Percentiles rank a stretch among this genome's conserved stretches.
Evolutionary conservation across 2,329 filamentous ascomycete genomes (phyloP).

Genomic region (Neonectria faginata): DNA sequence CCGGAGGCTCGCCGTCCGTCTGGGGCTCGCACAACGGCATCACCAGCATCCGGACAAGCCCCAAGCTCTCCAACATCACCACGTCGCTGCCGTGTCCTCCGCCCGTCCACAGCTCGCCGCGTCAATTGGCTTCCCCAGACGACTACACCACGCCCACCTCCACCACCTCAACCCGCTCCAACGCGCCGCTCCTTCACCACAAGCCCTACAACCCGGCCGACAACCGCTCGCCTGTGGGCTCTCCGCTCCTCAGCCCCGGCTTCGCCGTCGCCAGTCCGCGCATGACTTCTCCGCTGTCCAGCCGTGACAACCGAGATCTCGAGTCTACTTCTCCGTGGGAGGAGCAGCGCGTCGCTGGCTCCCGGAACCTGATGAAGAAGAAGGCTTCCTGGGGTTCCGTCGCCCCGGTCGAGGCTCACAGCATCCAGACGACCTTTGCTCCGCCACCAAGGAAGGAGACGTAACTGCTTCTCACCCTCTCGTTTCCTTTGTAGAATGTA

Average conservation of each 20-base stretch:
- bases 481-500: conserved; percentile 2
- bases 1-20: background rate
- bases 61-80: conserved; percentile 35
- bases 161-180: conserved; percentile 50
- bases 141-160: conserved; percentile 48
- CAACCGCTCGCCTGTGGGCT: conserved; percentile 36
- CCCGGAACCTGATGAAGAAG: conserved; percentile 33
- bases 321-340: conserved; percentile 38
- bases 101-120: conserved; percentile 30
- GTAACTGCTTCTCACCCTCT: conserved; percentile 7
- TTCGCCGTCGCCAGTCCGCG: conserved; percentile 39
- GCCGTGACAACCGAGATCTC: conserved; percentile 25
- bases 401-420: conserved; percentile 52
- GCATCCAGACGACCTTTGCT: conserved; percentile 55
- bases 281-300: conserved; percentile 17
- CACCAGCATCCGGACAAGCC: conserved; percentile 11
- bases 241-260: conserved; percentile 41
- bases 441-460: conserved; percentile 50
- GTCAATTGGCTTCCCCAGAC: conserved; percentile 28
- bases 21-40: conserved; percentile 27
- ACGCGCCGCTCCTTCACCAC: conserved; percentile 50
- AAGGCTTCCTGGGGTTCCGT: conserved; percentile 41
- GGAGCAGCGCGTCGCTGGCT: conserved; percentile 23
- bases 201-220: conserved; percentile 47
- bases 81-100: conserved; percentile 39